phyloP scores from a whole-genome alignment of 2,329 filamentous ascomycete genomes.

The Boeremia exigua region DNA sequence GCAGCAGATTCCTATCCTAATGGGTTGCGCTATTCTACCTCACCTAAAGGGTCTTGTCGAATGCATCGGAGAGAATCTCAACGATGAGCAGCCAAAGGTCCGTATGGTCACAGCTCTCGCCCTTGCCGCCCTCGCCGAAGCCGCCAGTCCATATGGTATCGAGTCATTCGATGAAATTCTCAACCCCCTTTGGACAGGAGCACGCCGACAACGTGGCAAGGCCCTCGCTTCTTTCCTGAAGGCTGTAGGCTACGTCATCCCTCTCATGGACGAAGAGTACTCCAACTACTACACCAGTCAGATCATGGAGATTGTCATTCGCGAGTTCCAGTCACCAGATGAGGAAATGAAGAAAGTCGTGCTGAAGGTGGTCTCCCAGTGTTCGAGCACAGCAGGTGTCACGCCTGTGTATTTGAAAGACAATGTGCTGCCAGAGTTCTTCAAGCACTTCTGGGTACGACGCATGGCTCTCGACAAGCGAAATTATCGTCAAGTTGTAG shows the following conservation, averaged over 20 bases:
- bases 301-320: slow-evolving; percentile 97
- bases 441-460: slow-evolving; percentile 98
- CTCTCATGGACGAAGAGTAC: slow-evolving; percentile 99
- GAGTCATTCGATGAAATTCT: slow-evolving; percentile 98
- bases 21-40: slow-evolving; percentile 95
- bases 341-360: slow-evolving; percentile 99
- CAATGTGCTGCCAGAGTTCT: slow-evolving; percentile 93
- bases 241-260: slow-evolving; percentile 97
- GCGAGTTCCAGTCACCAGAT: slow-evolving; percentile 95
- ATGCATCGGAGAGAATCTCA: slow-evolving; percentile 93
- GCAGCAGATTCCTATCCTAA: slow-evolving; percentile 97
- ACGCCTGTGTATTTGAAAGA: slow-evolving; percentile 95
- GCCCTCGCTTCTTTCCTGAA: slow-evolving; percentile 95
- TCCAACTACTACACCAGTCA: slow-evolving; percentile 98
- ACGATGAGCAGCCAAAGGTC: slow-evolving; percentile 97
- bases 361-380: slow-evolving; percentile 95
- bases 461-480: slow-evolving; percentile 97
- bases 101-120: slow-evolving; percentile 94
- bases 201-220: slow-evolving; percentile 94
- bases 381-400: slow-evolving; percentile 91
- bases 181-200: slow-evolving; percentile 96
- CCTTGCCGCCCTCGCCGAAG: slow-evolving; percentile 92
- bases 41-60: slow-evolving; percentile 96
- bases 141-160: slow-evolving; percentile 97
- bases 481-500: slow-evolving; percentile 97